phyloP scores from a whole-genome alignment of 306 rosid species.

The Castanospermum australe region DNA sequence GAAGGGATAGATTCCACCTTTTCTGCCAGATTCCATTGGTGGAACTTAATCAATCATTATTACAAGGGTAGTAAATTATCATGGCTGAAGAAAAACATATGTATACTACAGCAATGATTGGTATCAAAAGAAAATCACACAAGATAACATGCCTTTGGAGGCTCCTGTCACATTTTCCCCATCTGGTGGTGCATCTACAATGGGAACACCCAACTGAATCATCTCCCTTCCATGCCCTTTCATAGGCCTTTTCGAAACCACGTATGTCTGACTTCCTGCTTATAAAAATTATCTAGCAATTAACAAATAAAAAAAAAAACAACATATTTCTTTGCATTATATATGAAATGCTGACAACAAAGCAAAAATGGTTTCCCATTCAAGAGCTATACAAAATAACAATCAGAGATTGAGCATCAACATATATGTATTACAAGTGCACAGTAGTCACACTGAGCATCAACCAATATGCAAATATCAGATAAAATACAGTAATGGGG shows the following conservation, averaged over 20 bases:
- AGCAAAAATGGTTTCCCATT: background rate
- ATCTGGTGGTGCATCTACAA: slow-evolving; percentile 63
- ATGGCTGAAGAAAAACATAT: background rate
- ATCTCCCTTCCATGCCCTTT: slow-evolving; percentile 87
- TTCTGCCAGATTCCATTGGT: slow-evolving; percentile 47
- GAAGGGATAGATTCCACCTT: slow-evolving; percentile 70
- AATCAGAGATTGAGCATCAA: slow-evolving; percentile 1
- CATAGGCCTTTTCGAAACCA: slow-evolving; percentile 68
- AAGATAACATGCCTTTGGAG: slow-evolving; percentile 54
- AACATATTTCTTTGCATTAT: background rate
- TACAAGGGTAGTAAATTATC: background rate
- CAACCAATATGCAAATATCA: background rate
- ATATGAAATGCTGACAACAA: background rate
- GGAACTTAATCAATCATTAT: slow-evolving; percentile 14
- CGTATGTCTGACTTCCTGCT: slow-evolving; percentile 59
- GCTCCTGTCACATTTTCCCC: slow-evolving; percentile 53
- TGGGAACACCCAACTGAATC: slow-evolving; percentile 73
- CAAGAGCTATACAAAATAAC: background rate
- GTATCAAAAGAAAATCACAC: background rate
- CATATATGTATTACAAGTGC: background rate
- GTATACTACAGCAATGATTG: background rate
- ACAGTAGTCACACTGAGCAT: background rate
- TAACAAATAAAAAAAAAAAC: background rate
- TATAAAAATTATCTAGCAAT: slow-evolving; percentile 2
- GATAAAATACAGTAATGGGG: background rate